Base-by-base conservation (phyloP, 495 filamentous ascomycete genomes). In the Aspergillus hancockii region DNA sequence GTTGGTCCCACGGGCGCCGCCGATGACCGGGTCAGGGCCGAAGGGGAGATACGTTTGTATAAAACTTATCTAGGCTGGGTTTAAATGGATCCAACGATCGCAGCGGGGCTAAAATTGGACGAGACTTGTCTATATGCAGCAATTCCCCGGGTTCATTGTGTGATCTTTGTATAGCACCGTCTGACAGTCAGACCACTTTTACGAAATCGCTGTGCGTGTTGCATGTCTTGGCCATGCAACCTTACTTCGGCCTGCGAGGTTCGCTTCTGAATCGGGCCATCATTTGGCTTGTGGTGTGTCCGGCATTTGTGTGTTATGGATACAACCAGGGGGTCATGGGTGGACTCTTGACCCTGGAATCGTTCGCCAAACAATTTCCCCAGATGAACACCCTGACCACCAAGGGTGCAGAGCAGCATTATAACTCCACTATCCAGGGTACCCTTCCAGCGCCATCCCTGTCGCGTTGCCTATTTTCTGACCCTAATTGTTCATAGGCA, bases 301-400 rank as follows among this genome's bases (percentile, higher is more conserved):
- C 79, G 49, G 75, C 75, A 13, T 83, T 80, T 57, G 71, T 78
- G 41, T 72, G 79, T 49, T 83, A 83, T 73, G 80, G 78, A 18
- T 81, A 78, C 67, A 81, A 83, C 56, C 73, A 81, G 60, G 75
- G 78, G 31, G 78, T 78, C 32, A 67, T 75, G 30, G 76, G 79
- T 41, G 75, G 77, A 55, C 49, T 77, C 36, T 60, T 76, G 58
- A 76, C 74, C 2, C 70, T 76, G 13, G 58, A 64, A 36, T 65
- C 71, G 12, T 84, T 79, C 63, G 72, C 72, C 10, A 57, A 63
- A 32, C 75, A 75, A 31, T 85, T 85, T 49, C 82, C 81, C 3
- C 57, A 73, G 40, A 81, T 85, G 71, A 76, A 85, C 55, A 85
- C 82, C 8, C 65, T 80, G 16, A 68, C 76, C 63, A 75, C 75